Conservation (phyloP, 140 eudicot genomes). For the Cichorium intybus region DNA sequence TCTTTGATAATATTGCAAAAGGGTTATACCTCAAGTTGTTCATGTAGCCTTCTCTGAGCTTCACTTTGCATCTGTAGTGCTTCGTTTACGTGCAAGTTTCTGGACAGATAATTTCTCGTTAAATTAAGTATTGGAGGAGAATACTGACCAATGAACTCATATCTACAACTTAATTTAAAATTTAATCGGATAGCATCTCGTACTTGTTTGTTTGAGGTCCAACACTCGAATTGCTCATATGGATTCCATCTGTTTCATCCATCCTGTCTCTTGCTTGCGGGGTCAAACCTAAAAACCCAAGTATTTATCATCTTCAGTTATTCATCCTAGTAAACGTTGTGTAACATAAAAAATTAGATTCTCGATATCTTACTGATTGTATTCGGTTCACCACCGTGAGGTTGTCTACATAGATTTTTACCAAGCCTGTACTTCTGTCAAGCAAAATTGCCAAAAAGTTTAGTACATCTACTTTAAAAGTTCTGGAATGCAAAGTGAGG, state of each 20-base stretch:
- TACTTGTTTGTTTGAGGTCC: conserved; percentile 70
- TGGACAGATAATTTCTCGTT: conserved; percentile 22
- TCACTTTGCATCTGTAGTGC: conserved; percentile 91
- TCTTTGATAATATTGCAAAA: background rate
- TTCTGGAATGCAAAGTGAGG: conserved; percentile 4
- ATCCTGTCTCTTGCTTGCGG: conserved; percentile 40
- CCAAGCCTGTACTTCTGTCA: conserved; percentile 89
- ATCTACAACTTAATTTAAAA: background rate
- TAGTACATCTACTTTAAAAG: conserved; percentile 6
- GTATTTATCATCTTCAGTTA: conserved; percentile 6
- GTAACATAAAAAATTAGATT: conserved; percentile 2
- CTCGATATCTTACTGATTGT: conserved; percentile 50
- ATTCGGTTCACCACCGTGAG: conserved; percentile 38
- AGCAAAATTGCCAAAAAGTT: conserved; percentile 16
- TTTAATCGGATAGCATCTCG: background rate
- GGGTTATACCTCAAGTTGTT: conserved; percentile 86
- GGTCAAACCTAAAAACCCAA: conserved; percentile 28
- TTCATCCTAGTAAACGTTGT: background rate
- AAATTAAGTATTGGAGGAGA: background rate
- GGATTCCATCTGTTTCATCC: conserved; percentile 45
- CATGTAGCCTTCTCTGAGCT: conserved; percentile 75
- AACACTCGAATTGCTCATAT: conserved; percentile 36
- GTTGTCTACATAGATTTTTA: conserved; percentile 70
- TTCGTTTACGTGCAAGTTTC: conserved; percentile 69
- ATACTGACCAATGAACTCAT: background rate